A percentile compares a stretch with the other conserved stretches of the same genome.
These are phyloP conservation scores for Ophiostoma piceae DNA, from an alignment of 2,329 filamentous ascomycete species.

Conservation along the genomic window DNA sequence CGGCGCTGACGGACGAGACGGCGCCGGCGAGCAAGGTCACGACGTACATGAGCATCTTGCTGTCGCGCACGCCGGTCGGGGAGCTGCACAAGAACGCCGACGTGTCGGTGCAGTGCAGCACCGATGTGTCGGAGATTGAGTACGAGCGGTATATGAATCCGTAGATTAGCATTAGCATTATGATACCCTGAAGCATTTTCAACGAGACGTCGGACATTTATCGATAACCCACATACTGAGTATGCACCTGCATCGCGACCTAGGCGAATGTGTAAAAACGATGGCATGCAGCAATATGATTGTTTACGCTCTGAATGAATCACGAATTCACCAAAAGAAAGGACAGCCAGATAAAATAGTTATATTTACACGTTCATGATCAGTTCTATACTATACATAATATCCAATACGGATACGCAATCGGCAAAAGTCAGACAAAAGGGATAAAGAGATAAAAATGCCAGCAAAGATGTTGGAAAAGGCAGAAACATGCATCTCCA, in stretches of 20 bases:
- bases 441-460: background rate
- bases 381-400: background rate
- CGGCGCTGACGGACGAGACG: conserved; percentile 33
- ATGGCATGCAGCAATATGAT: background rate
- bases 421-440: no score
- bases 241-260: background rate
- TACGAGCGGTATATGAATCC: conserved; percentile 28
- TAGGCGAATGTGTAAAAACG: background rate
- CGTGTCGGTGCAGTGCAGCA: conserved; percentile 45
- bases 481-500: background rate
- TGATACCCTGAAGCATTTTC: background rate
- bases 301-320: background rate
- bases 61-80: conserved; percentile 50
- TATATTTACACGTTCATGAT: conserved; percentile 7
- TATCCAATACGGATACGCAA: background rate
- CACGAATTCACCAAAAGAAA: background rate
- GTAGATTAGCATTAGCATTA: conserved; percentile 2
- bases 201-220: no score
- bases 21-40: conserved; percentile 34
- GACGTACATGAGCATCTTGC: conserved; percentile 56
- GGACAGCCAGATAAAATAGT: background rate
- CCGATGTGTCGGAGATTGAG: conserved; percentile 30
- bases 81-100: conserved; percentile 49
- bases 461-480: background rate
- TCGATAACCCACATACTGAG: background rate